Evolutionary conservation across 2,329 filamentous ascomycete genomes (phyloP), one percentile per base, ranked within the genome.

Genomic region (Colletotrichum lupini): DNA sequence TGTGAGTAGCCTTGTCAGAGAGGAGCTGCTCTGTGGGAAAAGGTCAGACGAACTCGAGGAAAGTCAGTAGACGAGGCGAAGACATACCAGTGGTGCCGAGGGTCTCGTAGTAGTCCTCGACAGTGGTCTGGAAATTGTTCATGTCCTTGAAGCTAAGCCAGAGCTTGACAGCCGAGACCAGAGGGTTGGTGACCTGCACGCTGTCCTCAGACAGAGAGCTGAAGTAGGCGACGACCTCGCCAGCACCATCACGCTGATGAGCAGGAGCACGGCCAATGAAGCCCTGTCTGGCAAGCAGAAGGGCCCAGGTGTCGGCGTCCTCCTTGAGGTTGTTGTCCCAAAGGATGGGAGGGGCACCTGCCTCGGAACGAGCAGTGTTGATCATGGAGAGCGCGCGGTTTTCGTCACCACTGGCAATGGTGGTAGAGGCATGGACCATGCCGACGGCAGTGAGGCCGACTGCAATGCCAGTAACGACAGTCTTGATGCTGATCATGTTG

Each of bases 221-320:
- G 55, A 70, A 59, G 53, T 67, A 19, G 8, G 53, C 65, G 8
- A 70, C 11, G 11, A 67, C 42, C 42, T 70, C 68, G 1, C 62
- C 68, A 16, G 68, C 62, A 4, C 55, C 68, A 3, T 70, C 66
- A 55, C 68, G 68, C 2, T 46, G 30, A 42, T 55, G 58, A n/a
- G 26, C 26, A 35, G 68, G 68, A 5, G 68, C 62, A 14, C 42
- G 68, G 12, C 55, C 42, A 5, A 67, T 24, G 42, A 35, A 8
- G 68, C 53, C 57, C 3, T 22, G 22, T n/a, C 5, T n/a, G 12
- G 68, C 62, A 6, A 67, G 26, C 12, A 22, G 24, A 7, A 5
- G 24, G 1, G 56, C 49, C 62, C 62, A 71, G 56, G 19, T 14
- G 14, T 55, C 16, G 32, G 68, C 68, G 22, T 60, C 63, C 1